Base-by-base conservation (phyloP, 495 filamentous ascomycete genomes). In the Aspergillus sclerotiicarbonarius region DNA sequence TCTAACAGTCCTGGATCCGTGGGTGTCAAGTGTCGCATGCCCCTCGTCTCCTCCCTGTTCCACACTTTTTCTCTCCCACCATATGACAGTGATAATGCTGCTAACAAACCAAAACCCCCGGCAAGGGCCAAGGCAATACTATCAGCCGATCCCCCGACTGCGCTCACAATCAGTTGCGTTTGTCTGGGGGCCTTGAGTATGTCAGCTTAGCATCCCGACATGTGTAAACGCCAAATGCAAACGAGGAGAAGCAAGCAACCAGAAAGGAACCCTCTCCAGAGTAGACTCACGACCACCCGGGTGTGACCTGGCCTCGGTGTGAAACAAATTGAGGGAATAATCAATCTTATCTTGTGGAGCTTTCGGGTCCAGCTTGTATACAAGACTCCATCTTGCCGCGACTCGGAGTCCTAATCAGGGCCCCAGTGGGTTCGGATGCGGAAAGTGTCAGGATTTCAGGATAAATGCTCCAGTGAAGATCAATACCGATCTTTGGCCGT, bases 291-390 rank as follows among this genome's bases (percentile, higher is more conserved):
- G 33, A 51, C 37, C 29, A 46, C 49, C 46, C 29, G 51, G 18
- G 35, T 55, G 33, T 21, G 18, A 9, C 25, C 41, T 15, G 37
- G 18, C 31, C 54, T 35, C 18, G 56, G 51, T 46, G 37, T 49
- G 37, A 35, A 58, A 57, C 53, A 39, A 16, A 39, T 48, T 41
- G 46, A 46, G 21, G 16, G 21, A 57, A 57, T 49, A 61, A 62
- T 62, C 59, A 64, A 67, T 64, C 62, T 67, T 67, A 67, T 67
- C 65, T 61, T 64, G 65, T 67, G 65, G 65, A 63, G 60, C 65
- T 33, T 16, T 53, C 48, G 46, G 21, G 16, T 37, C 32, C 43
- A 46, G 20, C 29, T 10, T 54, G 55, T 48, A 35, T 41, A 35
- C 6, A 10, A 19, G 30, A 20, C 45, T 59, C 51, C 57, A 25